phyloP scores from a whole-genome alignment of 2,329 filamentous ascomycete species.

The Tolypocladium capitatum region DNA sequence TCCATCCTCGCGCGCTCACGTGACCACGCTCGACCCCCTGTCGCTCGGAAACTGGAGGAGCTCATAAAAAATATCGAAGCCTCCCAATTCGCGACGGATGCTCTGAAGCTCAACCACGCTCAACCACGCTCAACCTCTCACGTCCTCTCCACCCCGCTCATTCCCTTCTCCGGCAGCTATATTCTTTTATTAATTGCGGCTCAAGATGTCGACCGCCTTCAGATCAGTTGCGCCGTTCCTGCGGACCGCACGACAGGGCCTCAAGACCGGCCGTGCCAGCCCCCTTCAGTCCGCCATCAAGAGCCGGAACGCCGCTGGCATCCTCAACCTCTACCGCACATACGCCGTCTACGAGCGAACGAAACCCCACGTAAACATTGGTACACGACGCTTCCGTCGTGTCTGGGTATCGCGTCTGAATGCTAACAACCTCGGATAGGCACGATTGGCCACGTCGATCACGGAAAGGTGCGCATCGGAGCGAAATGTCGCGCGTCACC shows the following conservation, averaged over 20 bases:
- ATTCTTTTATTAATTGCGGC: constrained; percentile 11
- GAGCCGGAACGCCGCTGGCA: constrained; percentile 47
- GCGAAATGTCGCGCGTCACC: neutral
- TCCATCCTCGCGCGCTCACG: neutral
- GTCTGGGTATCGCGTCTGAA: neutral
- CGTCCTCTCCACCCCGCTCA: constrained; percentile 7
- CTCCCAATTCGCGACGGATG: constrained; percentile 8
- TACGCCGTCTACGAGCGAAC: constrained; percentile 68
- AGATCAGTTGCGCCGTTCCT: constrained; percentile 67
- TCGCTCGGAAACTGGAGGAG: constrained; percentile 7
- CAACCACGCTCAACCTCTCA: neutral
- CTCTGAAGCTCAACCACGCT: constrained; percentile 11
- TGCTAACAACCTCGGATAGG: constrained; percentile 29
- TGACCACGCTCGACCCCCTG: neutral
- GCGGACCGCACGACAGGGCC: constrained; percentile 65
- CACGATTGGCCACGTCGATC: constrained; percentile 98
- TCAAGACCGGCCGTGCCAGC: constrained; percentile 57
- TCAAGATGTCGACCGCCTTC: constrained; percentile 68
- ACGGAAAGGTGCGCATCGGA: constrained; percentile 67
- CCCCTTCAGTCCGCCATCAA: constrained; percentile 61
- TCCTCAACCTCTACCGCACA: constrained; percentile 51
- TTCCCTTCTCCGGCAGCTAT: constrained; percentile 13
- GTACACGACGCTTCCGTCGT: constrained; percentile 32
- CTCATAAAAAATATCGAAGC: constrained; percentile 25
- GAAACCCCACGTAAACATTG: constrained; percentile 98